Evolutionary conservation across 1,139 yeast genomes (phyloP), one percentile per base, ranked within the genome.

Genomic region (Spathaspora sp.): DNA sequence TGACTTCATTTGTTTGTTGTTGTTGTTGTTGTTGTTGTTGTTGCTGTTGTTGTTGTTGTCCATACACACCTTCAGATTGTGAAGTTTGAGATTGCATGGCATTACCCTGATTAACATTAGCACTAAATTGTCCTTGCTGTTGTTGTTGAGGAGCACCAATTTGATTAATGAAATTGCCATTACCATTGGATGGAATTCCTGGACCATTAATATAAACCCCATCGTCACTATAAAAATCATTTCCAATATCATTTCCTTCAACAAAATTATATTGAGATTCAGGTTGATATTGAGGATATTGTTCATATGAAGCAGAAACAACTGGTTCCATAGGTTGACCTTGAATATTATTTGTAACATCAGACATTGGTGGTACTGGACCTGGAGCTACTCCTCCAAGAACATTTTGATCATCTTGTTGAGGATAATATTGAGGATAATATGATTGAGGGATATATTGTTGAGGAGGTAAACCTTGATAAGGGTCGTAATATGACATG

Each of bases 401-500:
- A 31, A 13, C 18, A 31, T 15, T 31, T 31, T 31, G 36, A 31
- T 31, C 36, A 8, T 53, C 48, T 41, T 55, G 61, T 43, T 60
- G 62, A 34, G 57, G 60, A 48, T 67, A 69, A 47, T 62, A 67
- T 48, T 66, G 74, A n/a, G 65, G 64, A 46, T 64, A 67, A 48
- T 63, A 67, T 10, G 67, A 67, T 51, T 68, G 74, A 17, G 65
- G 56, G 52, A 68, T 55, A 49, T 67, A 71, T 50, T 67, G 77
- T 51, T 68, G 77, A 40, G 75, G 68, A 40, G 75, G 68, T 27
- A 65, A 60, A 31, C 71, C 70, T 56, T 70, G 78, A 56, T 68
- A 74, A 24, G 75, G 75, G 48, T 73, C 75, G 59, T 70, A 73
- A 60, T 71, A 74, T 42, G 78, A 64, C 80, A 74, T 74, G 17